Evolutionary conservation across 192 early-diverging fungal genomes (phyloP).

Genomic region (Mortierella claussenii): DNA sequence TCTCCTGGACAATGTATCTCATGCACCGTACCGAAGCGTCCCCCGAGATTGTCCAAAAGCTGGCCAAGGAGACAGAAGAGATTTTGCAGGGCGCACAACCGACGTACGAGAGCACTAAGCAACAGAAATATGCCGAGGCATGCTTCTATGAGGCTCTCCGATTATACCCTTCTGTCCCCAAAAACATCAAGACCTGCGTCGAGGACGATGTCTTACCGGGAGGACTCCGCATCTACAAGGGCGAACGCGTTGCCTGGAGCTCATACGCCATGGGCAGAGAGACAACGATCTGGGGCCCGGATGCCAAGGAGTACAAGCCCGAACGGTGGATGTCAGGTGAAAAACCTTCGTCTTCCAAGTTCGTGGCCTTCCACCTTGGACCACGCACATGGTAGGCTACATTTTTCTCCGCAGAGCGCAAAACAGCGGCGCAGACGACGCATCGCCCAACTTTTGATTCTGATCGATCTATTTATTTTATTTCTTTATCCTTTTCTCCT

Average conservation of each 20-base stretch:
- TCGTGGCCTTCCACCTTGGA: slow-evolving; percentile 66
- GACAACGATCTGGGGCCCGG: slow-evolving; percentile 64
- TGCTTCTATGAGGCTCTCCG: slow-evolving; percentile 70
- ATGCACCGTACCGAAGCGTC: slow-evolving; percentile 52
- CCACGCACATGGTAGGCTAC: slow-evolving; percentile 56
- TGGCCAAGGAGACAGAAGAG: slow-evolving; percentile 46
- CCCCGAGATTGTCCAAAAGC: slow-evolving; percentile 25
- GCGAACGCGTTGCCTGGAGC: slow-evolving; percentile 58
- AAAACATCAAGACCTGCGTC: slow-evolving; percentile 60
- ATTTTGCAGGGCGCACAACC: slow-evolving; percentile 19
- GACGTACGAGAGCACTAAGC: slow-evolving; percentile 42
- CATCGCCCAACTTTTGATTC: no score
- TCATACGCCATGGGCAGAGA: slow-evolving; percentile 63
- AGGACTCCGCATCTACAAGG: slow-evolving; percentile 64
- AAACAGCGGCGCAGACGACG: no score
- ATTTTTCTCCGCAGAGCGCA: not conserved
- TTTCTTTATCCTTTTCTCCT: no score
- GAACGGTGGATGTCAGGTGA: slow-evolving; percentile 66
- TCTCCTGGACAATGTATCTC: slow-evolving; percentile 54
- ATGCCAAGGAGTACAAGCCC: slow-evolving; percentile 70
- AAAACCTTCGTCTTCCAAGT: slow-evolving; percentile 55
- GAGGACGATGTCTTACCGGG: slow-evolving; percentile 71
- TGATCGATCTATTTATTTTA: no score
- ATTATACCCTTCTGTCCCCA: slow-evolving; percentile 71
- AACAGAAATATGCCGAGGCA: slow-evolving; percentile 42